Evolutionary conservation across 1,139 yeast species (phyloP), one percentile per base, ranked within the genome.

Genomic region (Pneumocystis carinii): DNA sequence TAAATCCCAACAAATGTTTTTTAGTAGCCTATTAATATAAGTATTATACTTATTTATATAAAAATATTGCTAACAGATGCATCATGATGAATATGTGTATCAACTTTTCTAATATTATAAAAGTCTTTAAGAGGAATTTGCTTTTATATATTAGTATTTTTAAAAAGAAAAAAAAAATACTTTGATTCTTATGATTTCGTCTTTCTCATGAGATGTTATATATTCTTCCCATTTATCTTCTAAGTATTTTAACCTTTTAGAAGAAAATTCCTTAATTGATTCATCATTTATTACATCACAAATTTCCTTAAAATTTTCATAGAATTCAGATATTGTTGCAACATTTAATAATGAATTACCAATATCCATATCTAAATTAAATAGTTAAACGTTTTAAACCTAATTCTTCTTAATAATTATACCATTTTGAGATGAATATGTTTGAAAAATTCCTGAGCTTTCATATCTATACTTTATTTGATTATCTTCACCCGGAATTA

Each of bases 191-290:
- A 92, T 84, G 19, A 85, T 86, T 73, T 94, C 99, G 71, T 89
- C 95, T 72, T 88, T 90, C 71, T 92, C 97, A 72, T 92, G 90
- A 68, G 90, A 78, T 68, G 94, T 75, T 66, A 83, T 82, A 75
- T 92, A 92, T 75, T 94, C 76, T 73, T 92, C 89, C 97, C 97
- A 94, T 72, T 90, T 88, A 36, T 97, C 96, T 74, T 94, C 98
- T 64, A 94, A 79, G 72, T 90, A 92, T 75, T 90, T 95, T 69
- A 94, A 77, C 70, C 98, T 82, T 72, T 94, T 85, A 74, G 89
- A 94, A 0, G 98, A 96, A 79, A 92, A 94, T 12, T 96, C 87
- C 74, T 94, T 94, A n/a, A 95, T 82, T 2, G 98, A 98, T 0
- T 98, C 99, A 73, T 90, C 97, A 2, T 94, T 85, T 3, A 96